Evolutionary conservation across 2,329 filamentous ascomycete genomes (phyloP).

Genomic region (Triangularia verruculosa): DNA sequence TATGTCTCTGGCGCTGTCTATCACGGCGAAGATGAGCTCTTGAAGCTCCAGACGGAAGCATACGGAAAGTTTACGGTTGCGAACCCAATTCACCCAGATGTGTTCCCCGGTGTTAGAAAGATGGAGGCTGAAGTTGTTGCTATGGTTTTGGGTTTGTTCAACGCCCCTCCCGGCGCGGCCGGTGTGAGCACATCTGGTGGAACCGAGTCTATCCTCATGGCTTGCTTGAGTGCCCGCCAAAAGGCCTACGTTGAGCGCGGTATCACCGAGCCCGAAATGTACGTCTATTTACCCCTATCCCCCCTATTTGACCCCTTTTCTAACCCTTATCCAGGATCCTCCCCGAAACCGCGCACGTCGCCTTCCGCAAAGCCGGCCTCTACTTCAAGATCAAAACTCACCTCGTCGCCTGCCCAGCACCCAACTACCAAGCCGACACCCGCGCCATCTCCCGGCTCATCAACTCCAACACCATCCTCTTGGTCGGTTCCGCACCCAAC

Average conservation of each 20-base stretch:
- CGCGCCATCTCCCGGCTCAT: slow-evolving; percentile 76
- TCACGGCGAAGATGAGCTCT: slow-evolving; percentile 79
- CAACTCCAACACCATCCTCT: slow-evolving; percentile 88
- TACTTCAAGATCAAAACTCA: slow-evolving; percentile 98
- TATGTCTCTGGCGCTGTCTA: slow-evolving; percentile 94
- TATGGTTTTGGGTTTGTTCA: slow-evolving; percentile 89
- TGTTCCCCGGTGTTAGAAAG: slow-evolving; percentile 96
- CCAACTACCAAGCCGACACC: slow-evolving; percentile 79
- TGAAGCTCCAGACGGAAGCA: slow-evolving; percentile 85
- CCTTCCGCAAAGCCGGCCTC: slow-evolving; percentile 89
- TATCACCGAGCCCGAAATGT: slow-evolving; percentile 94
- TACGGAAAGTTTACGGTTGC: slow-evolving; percentile 92
- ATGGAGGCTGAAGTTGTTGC: slow-evolving; percentile 98
- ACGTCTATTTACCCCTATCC: slow-evolving; percentile 32
- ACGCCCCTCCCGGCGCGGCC: slow-evolving; percentile 78
- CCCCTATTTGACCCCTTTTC: neutral
- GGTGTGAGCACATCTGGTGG: slow-evolving; percentile 91
- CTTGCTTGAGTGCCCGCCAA: slow-evolving; percentile 83
- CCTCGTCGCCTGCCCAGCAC: slow-evolving; percentile 80
- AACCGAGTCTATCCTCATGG: slow-evolving; percentile 96
- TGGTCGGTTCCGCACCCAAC: slow-evolving; percentile 94
- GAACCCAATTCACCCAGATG: slow-evolving; percentile 96
- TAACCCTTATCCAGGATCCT: slow-evolving; percentile 65
- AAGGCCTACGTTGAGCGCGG: slow-evolving; percentile 83
- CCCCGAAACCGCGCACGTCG: slow-evolving; percentile 90